Evolutionary conservation across 768 basidiomycete genomes (phyloP).

Genomic region (Boletus sp.): DNA sequence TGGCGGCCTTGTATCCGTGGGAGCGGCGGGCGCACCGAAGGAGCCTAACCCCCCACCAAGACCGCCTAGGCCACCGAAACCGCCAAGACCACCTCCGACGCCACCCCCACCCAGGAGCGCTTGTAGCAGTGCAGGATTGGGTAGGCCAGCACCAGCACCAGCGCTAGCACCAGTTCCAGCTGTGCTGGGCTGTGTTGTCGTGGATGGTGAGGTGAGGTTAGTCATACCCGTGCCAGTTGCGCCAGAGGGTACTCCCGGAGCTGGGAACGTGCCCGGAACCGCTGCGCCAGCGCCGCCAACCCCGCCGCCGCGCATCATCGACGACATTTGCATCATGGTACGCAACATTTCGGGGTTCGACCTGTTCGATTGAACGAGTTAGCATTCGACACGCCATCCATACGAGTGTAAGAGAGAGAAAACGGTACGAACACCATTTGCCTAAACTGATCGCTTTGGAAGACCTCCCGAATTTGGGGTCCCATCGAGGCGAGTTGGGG

Average conservation of each 20-base stretch:
- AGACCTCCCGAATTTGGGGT: slow-evolving; percentile 76
- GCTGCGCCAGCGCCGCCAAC: slow-evolving; percentile 36
- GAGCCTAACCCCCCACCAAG: slow-evolving; percentile 25
- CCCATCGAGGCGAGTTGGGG: slow-evolving; percentile 76
- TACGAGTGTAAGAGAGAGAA: background rate
- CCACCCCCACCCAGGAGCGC: slow-evolving; percentile 3
- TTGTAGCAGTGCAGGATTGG: slow-evolving; percentile 47
- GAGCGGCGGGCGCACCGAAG: slow-evolving; percentile 33
- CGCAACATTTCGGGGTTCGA: slow-evolving; percentile 62
- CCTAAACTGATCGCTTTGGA: slow-evolving; percentile 74
- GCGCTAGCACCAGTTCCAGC: slow-evolving; percentile 20
- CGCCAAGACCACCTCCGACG: slow-evolving; percentile 4
- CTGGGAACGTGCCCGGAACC: slow-evolving; percentile 46
- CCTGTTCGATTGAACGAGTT: slow-evolving; percentile 30
- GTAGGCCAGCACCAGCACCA: slow-evolving; percentile 14
- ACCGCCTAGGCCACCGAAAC: slow-evolving; percentile 32
- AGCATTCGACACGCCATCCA: background rate
- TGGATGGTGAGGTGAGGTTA: slow-evolving; percentile 20
- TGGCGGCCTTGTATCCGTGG: slow-evolving; percentile 70
- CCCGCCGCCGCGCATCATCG: slow-evolving; percentile 29
- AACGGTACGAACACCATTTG: slow-evolving; percentile 60
- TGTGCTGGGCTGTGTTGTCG: slow-evolving; percentile 23
- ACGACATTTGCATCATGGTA: slow-evolving; percentile 68
- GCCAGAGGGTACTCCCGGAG: slow-evolving; percentile 54
- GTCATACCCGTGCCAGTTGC: slow-evolving; percentile 14